Conservation (phyloP, 176 grass and related monocot genomes). For the Pontederia paniculata region DNA sequence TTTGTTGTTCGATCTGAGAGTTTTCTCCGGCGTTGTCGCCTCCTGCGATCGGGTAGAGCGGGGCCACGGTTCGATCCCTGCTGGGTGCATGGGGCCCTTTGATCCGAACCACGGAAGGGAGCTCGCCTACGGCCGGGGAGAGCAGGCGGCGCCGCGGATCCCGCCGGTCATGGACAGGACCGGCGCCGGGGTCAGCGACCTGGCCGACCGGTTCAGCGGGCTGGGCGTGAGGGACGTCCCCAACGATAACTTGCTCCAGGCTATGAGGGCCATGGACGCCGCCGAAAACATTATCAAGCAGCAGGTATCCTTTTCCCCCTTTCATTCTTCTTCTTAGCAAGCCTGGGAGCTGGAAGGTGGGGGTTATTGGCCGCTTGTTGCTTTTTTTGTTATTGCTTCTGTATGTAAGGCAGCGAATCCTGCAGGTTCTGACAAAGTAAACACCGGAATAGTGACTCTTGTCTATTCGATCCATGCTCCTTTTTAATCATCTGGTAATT, state of each 20-base stretch:
- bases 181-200: constrained; percentile 10
- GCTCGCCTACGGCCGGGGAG: background rate
- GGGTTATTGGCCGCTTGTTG: too few species aligned
- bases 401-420: too few species aligned
- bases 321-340: background rate
- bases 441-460: too few species aligned
- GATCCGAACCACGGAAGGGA: constrained; percentile 27
- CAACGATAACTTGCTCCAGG: constrained; percentile 31
- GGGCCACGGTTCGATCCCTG: background rate
- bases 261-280: constrained; percentile 62
- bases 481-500: too few species aligned
- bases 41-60: too few species aligned
- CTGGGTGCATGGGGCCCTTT: constrained; percentile 21
- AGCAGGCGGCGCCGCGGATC: constrained; percentile 3
- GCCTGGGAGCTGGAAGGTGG: too few species aligned
- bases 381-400: too few species aligned
- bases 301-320: constrained; percentile 34
- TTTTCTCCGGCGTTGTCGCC: too few species aligned
- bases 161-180: constrained; percentile 9
- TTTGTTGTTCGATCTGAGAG: background rate
- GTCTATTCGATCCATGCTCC: too few species aligned
- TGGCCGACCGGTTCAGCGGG: constrained; percentile 21
- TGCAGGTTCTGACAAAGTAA: too few species aligned
- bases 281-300: constrained; percentile 70
- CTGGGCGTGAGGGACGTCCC: constrained; percentile 9